Percentiles rank a stretch among this genome's conserved stretches.
Evolutionary conservation across 2,329 filamentous ascomycete genomes (phyloP).

Genomic region (Lizonia empirigonia): DNA sequence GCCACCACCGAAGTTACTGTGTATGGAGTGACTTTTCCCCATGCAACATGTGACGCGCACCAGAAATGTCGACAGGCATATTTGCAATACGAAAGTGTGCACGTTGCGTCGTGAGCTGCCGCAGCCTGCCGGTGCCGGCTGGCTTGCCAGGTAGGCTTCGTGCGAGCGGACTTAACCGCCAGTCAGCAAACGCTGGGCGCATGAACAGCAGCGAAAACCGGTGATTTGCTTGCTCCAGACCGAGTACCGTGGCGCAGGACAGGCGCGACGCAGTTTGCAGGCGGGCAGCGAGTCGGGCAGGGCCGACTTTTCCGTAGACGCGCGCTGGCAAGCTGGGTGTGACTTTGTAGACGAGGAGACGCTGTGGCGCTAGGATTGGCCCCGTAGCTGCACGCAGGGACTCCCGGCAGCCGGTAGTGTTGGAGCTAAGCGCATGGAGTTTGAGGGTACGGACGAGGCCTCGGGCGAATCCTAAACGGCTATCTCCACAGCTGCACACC

Average conservation of each 20-base stretch:
- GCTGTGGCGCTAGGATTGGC: background rate
- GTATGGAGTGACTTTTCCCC: too few relatives aligned
- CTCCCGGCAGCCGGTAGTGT: constrained; percentile 4
- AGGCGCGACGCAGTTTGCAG: too few relatives aligned
- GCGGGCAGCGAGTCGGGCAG: too few relatives aligned
- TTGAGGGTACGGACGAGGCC: constrained; percentile 35
- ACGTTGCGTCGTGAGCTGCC: background rate
- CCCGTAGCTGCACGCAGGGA: constrained; percentile 6
- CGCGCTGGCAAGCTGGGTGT: too few relatives aligned
- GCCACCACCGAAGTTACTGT: constrained; percentile 22
- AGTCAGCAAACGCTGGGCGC: constrained; percentile 17
- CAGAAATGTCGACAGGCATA: constrained; percentile 22
- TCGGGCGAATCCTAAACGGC: constrained; percentile 32
- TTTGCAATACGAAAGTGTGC: constrained; percentile 6
- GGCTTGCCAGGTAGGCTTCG: constrained; percentile 15
- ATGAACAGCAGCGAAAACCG: constrained; percentile 5
- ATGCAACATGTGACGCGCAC: constrained; percentile 22
- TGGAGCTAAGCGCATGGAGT: background rate
- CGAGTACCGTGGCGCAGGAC: background rate
- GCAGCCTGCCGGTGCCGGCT: constrained; percentile 1
- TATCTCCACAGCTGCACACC: constrained; percentile 23
- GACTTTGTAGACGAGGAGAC: too few relatives aligned
- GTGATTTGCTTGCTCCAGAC: constrained; percentile 4
- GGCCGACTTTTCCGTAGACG: background rate
- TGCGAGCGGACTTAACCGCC: constrained; percentile 27